These are phyloP conservation scores for Mycena haematopus DNA, from an alignment of 768 basidiomycete species.

Conservation along the genomic window DNA sequence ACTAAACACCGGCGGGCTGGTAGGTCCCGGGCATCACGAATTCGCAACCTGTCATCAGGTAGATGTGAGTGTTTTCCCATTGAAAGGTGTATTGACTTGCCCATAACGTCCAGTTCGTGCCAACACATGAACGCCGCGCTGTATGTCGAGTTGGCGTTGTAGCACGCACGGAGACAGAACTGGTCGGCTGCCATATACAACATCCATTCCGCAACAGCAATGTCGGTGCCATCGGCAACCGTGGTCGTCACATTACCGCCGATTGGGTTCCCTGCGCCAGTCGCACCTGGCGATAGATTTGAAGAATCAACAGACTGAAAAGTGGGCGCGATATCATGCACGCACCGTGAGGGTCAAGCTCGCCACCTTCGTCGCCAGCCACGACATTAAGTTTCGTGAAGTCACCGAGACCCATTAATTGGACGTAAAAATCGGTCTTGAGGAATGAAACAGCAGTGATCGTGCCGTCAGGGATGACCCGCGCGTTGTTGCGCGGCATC, in stretches of 20 bases:
- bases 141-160: conserved; percentile 42
- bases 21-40: conserved; percentile 59
- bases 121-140: conserved; percentile 15
- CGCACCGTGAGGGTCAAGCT: conserved; percentile 52
- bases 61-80: conserved; percentile 22
- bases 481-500: no score
- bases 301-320: no score
- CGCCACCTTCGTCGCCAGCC: conserved; percentile 48
- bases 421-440: conserved; percentile 51
- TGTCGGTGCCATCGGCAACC: conserved; percentile 40
- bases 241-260: conserved; percentile 44
- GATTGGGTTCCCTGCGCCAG: conserved; percentile 46
- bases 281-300: conserved; percentile 26
- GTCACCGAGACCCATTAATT: conserved; percentile 50
- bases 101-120: conserved; percentile 7
- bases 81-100: no score
- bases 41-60: conserved; percentile 48
- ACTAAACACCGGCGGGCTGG: conserved; percentile 49
- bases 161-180: conserved; percentile 44
- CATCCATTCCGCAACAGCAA: conserved; percentile 40
- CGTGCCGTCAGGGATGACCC: conserved; percentile 54
- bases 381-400: conserved; percentile 50
- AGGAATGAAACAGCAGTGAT: conserved; percentile 50
- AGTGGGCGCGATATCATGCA: no score
- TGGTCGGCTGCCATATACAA: no score